Percentiles rank a stretch among this genome's conserved stretches.
Conservation (phyloP, 1,284 basidiomycete species). For the Pholiota adiposa region DNA sequence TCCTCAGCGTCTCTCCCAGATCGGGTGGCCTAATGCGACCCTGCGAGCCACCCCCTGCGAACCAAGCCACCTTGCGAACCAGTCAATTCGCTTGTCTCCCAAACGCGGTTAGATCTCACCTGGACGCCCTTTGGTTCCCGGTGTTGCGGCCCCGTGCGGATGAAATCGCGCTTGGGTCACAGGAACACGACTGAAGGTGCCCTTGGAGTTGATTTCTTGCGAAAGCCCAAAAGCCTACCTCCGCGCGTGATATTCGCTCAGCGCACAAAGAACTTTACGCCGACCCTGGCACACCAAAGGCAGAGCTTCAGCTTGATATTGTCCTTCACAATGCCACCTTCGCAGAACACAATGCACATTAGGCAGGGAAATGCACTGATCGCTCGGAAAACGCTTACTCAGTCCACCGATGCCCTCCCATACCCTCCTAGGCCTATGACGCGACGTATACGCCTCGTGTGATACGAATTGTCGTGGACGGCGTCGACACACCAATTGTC, state of each 20-base stretch:
- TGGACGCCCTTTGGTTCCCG: conserved; percentile 18
- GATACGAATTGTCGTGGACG: neutral
- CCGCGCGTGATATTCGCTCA: conserved; percentile 5
- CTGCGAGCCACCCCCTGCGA: neutral
- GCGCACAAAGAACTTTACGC: conserved; percentile 1
- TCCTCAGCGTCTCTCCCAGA: neutral
- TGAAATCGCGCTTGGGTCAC: conserved; percentile 22
- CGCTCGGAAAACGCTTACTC: conserved; percentile 6
- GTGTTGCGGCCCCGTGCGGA: conserved; percentile 23
- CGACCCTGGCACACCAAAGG: neutral
- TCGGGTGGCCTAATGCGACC: conserved; percentile 5
- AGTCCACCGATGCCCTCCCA: conserved; percentile 9
- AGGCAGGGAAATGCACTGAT: neutral
- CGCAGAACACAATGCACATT: neutral
- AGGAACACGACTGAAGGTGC: conserved; percentile 28
- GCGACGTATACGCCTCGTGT: conserved; percentile 9
- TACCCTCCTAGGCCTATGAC: neutral
- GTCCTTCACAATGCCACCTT: too few species aligned
- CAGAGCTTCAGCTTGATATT: conserved; percentile 1
- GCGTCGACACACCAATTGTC: neutral
- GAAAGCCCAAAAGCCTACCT: neutral
- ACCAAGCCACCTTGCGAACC: conserved; percentile 8
- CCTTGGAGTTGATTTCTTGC: neutral
- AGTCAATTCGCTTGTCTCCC: neutral
- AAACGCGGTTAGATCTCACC: conserved; percentile 17